Base-by-base conservation (phyloP, 2,329 filamentous ascomycete species). In the Penicillium verrucosum region DNA sequence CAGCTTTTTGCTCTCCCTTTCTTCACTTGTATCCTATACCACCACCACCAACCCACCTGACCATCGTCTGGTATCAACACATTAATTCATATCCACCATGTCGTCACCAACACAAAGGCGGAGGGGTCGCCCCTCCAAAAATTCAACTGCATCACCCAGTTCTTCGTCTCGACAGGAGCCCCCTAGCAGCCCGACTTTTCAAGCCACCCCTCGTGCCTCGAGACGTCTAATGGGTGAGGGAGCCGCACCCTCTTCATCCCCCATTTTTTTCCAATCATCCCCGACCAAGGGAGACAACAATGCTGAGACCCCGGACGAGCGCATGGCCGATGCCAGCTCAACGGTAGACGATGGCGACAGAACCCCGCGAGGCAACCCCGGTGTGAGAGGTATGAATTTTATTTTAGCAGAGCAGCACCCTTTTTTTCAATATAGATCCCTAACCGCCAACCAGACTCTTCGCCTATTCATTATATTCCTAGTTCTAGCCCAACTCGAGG, bases 381-480 rank as follows among this genome's bases (percentile, higher is more conserved):
- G 65, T 25, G 64, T 76, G 53, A 67, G 72, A 75, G 77, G 77
- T 79, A 73, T 53, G 64, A 16, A 41, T n/a, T 38, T 27, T 18
- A 14, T 29, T 18, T 11, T 36, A 36, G 30, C 29, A 23, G 38
- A 12, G 11, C 11, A 6, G 16, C 18, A 47, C n/a, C 10, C 9
- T n/a, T 41, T 12, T 41, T 12, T 54, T 4, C 14, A 11, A 38
- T 32, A 29, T 23, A 61, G 43, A 27, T 25, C 12, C 7, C 60
- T 73, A 52, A 69, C 51, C 60, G 21, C 51, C 9, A 18, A 49
- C 2, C 64, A 96, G 93, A 92, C 69, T 97, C 93, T 0, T 97
- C 93, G 1, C 93, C 93, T 1, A 90, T 97, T 64, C 86, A 87
- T 72, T 97, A 97, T 72, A 90, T 90, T 55, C 86, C 91, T 36